phyloP scores from a whole-genome alignment of 1,284 basidiomycete genomes.

The Thecaphora thlaspeos region DNA sequence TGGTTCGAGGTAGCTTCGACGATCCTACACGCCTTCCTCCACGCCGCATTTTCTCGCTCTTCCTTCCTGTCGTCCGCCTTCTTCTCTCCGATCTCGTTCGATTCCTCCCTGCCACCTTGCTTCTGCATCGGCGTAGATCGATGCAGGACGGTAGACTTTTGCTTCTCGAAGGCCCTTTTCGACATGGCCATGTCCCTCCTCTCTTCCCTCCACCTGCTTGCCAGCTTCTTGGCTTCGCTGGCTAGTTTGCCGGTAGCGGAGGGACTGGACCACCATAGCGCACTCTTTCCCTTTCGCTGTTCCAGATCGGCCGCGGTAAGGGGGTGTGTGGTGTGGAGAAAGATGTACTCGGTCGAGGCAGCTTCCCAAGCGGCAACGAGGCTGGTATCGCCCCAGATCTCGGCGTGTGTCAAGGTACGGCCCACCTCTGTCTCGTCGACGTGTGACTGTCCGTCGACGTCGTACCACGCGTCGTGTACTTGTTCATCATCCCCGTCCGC shows the following conservation, averaged over 20 bases:
- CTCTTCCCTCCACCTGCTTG: neutral
- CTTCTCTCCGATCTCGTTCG: no score
- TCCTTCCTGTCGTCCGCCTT: no score
- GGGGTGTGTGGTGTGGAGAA: constrained; percentile 2
- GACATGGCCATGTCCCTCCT: neutral
- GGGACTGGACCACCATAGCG: neutral
- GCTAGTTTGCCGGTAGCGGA: neutral
- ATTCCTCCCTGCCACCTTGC: no score
- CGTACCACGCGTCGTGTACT: no score
- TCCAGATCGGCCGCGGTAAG: neutral
- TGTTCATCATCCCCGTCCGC: neutral
- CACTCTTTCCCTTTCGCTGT: neutral
- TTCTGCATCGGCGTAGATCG: no score
- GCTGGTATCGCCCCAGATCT: constrained; percentile 5
- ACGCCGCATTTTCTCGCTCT: constrained; percentile 2
- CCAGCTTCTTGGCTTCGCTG: neutral
- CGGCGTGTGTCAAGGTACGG: constrained; percentile 9
- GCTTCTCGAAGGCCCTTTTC: neutral
- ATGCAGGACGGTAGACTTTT: neutral
- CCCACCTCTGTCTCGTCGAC: constrained; percentile 14
- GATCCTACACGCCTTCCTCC: constrained; percentile 18
- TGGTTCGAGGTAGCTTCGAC: constrained; percentile 18
- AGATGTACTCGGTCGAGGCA: constrained; percentile 7
- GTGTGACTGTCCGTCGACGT: neutral
- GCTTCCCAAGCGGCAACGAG: constrained; percentile 8